These are phyloP conservation scores for Pistacia integerrima DNA, from an alignment of 345 rosid genomes.

Conservation along the genomic window DNA sequence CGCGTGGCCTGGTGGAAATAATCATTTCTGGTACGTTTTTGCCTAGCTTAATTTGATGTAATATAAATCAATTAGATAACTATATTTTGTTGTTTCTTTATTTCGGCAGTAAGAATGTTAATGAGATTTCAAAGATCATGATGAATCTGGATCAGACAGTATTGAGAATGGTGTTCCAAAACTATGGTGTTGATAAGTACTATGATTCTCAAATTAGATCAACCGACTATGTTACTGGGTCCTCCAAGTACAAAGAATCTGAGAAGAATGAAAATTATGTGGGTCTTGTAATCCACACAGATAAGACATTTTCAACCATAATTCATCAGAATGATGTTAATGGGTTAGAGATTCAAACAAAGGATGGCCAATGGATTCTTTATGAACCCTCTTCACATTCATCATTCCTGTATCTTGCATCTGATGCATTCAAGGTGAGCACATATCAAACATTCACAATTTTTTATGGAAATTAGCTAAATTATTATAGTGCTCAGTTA, in stretches of 20 bases:
- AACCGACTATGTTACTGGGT: constrained; percentile 51
- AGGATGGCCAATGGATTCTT: constrained; percentile 45
- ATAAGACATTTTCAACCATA: constrained; percentile 62
- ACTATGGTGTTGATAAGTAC: constrained; percentile 51
- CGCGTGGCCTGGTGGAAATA: neutral
- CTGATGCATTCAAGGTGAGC: constrained; percentile 59
- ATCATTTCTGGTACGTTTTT: neutral
- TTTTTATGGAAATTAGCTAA: neutral
- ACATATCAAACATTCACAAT: neutral
- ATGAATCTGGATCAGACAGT: constrained; percentile 49
- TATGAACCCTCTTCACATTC: constrained; percentile 45
- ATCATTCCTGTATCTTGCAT: constrained; percentile 56
- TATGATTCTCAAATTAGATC: constrained; percentile 36
- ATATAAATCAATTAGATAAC: too few species aligned
- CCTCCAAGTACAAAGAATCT: constrained; percentile 46
- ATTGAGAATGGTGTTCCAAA: constrained; percentile 60
- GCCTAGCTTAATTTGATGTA: neutral
- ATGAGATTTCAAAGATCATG: constrained; percentile 39
- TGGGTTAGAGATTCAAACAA: constrained; percentile 53
- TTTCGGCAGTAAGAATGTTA: constrained; percentile 25
- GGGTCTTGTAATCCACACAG: constrained; percentile 53
- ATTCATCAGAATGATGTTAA: constrained; percentile 59
- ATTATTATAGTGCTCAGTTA: neutral
- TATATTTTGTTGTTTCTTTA: neutral
- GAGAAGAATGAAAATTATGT: constrained; percentile 36